These are phyloP conservation scores for Daldinia sp. DNA, from an alignment of 2,329 filamentous ascomycete genomes.

Conservation along the genomic window DNA sequence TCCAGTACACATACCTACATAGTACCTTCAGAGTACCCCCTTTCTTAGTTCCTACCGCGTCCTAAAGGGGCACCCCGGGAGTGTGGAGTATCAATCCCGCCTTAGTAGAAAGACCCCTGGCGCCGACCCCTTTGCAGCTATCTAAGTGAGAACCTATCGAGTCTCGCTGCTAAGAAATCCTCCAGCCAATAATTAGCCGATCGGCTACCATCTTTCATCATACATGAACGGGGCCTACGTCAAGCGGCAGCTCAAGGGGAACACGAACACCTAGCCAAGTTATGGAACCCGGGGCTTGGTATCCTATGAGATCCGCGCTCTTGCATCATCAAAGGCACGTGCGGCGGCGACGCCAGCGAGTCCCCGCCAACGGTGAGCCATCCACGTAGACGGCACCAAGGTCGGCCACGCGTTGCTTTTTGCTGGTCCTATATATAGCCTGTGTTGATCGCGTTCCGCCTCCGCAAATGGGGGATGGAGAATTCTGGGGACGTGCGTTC, in stretches of 20 bases:
- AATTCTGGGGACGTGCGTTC: conserved; percentile 1
- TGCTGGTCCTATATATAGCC: conserved; percentile 17
- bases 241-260: conserved; percentile 11
- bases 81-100: not conserved
- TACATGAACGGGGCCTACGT: conserved; percentile 13
- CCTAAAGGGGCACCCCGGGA: not conserved
- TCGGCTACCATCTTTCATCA: not conserved
- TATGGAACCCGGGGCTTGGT: conserved; percentile 6
- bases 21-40: not conserved
- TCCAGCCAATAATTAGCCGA: not conserved
- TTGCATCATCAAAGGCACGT: conserved; percentile 28
- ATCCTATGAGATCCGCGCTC: conserved; percentile 18
- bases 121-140: not conserved
- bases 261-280: conserved; percentile 14
- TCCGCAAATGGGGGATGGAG: conserved; percentile 4
- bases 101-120: conserved; percentile 2
- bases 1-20: no score
- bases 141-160: not conserved
- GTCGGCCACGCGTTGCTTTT: conserved; percentile 13
- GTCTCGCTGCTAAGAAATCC: no score
- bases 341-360: conserved; percentile 9
- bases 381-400: conserved; percentile 21
- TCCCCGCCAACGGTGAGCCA: conserved; percentile 6
- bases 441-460: conserved; percentile 1
- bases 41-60: not conserved